Base-by-base conservation (phyloP, 1,284 basidiomycete genomes). In the Pyrrhoderma lamaoense region DNA sequence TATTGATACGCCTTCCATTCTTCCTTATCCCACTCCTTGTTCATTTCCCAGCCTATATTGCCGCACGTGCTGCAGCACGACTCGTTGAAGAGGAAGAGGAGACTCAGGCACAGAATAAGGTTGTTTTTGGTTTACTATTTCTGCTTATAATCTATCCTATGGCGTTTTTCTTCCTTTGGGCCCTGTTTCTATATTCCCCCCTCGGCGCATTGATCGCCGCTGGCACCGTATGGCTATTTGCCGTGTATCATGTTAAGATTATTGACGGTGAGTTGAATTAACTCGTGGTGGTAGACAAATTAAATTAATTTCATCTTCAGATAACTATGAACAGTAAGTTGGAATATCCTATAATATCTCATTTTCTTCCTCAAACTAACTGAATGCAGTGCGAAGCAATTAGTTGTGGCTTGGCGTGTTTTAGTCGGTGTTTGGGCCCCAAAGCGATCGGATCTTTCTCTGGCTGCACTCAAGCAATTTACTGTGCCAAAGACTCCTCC, bases 81-180 rank as follows among this genome's bases (percentile, higher is more conserved):
- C 69, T 93, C 34, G 86, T 77, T 16, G 80, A 90, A 62, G 82
- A 93, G 58, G 93, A 97, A 66, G 88, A 90, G 63, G 93, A 95
- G 66, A 87, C 89, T 3, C 88, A 91, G 67, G 93, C 92, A 35
- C 90, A 94, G 71, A 93, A 87, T 70, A 94, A 96, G 71, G 80
- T 94, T 39, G 81, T 88, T 11, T 82, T 93, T 58, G 89, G 90
- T 1, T 64, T 95, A 21, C 61, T 93, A 44, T 76, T 91, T 47
- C 70, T 85, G 42, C 63, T 89, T 56, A 64, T 90, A 59, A 81
- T 86, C 40, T 95, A 94, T 69, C 85, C 89, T n/a, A 65, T 80
- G 16, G 67, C 82, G 31, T 95, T 95, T 70, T 80, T 89, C 64
- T 77, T 82, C 58, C 69, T 93, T 16, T 93, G 90, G 87, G 80